Conservation (phyloP, 305 asterid species). For the Ajuga reptans region DNA sequence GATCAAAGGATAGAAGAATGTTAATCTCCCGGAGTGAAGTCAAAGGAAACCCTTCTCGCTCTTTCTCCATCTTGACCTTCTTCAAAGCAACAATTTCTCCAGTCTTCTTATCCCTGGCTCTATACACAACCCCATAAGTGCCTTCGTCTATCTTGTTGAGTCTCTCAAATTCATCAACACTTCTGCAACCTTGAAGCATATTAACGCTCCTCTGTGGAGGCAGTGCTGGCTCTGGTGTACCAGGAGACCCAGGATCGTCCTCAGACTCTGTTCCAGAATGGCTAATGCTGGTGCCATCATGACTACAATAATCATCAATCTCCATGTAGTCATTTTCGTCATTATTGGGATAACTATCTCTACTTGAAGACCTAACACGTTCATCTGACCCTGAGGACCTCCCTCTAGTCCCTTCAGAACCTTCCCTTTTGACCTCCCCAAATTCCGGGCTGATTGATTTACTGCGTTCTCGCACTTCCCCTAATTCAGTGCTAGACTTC, state of each 20-base stretch:
- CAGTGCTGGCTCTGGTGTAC: slow-evolving; percentile 40
- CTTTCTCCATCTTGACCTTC: slow-evolving; percentile 96
- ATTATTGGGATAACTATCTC: slow-evolving; percentile 47
- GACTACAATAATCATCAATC: slow-evolving; percentile 34
- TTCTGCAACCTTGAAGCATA: slow-evolving; percentile 94
- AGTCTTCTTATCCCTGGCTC: slow-evolving; percentile 81
- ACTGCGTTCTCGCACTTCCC: slow-evolving; percentile 33
- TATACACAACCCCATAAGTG: slow-evolving; percentile 77
- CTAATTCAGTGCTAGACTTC: slow-evolving; percentile 34
- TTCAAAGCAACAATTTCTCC: slow-evolving; percentile 92
- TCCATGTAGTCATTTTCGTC: slow-evolving; percentile 46
- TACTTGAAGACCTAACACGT: slow-evolving; percentile 55
- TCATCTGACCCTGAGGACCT: slow-evolving; percentile 58
- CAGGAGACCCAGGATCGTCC: slow-evolving; percentile 44
- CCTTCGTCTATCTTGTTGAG: slow-evolving; percentile 94
- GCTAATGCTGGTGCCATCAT: slow-evolving; percentile 39
- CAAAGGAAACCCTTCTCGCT: slow-evolving; percentile 89
- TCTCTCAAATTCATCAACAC: slow-evolving; percentile 81
- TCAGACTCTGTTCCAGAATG: slow-evolving; percentile 51
- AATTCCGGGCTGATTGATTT: slow-evolving; percentile 49
- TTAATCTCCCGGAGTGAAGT: slow-evolving; percentile 85
- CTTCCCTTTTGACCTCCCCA: slow-evolving; percentile 45
- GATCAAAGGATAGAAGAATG: slow-evolving; percentile 72
- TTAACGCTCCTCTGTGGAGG: slow-evolving; percentile 60
- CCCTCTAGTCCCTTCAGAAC: slow-evolving; percentile 38